phyloP scores from a whole-genome alignment of 192 early-diverging fungal species.

The Backusella liffmaniae region DNA sequence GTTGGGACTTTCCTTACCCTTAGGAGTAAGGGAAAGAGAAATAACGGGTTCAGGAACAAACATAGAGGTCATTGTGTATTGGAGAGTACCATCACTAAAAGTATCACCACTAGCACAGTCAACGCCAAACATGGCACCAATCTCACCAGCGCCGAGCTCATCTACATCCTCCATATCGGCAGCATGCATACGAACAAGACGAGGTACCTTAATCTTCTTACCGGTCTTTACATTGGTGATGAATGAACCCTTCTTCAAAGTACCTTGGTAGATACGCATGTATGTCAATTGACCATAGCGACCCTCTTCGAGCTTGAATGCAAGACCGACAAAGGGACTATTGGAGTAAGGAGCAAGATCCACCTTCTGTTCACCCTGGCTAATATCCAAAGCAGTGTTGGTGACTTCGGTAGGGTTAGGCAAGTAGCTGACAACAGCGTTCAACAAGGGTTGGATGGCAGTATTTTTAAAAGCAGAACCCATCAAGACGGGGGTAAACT shows the following conservation, averaged over 20 bases:
- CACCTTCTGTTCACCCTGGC: conserved; percentile 59
- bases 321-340: conserved; percentile 81
- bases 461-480: conserved; percentile 87
- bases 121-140: conserved; percentile 97
- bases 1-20: conserved; percentile 80
- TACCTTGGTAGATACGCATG: conserved; percentile 95
- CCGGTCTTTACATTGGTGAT: conserved; percentile 87
- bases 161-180: conserved; percentile 98
- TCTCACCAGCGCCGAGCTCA: conserved; percentile 90
- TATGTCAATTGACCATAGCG: conserved; percentile 97
- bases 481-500: conserved; percentile 83
- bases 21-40: conserved; percentile 88
- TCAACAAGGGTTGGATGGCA: conserved; percentile 73
- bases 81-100: conserved; percentile 84
- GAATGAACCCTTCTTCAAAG: conserved; percentile 81
- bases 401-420: conserved; percentile 71
- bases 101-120: conserved; percentile 97
- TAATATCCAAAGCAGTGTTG: conserved; percentile 72
- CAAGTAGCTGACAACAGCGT: conserved; percentile 70
- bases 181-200: conserved; percentile 98
- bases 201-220: conserved; percentile 93
- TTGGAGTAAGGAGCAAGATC: conserved; percentile 61
- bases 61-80: conserved; percentile 93
- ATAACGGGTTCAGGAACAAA: conserved; percentile 97
- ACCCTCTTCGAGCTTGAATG: conserved; percentile 91